Conservation (phyloP, 2,329 filamentous ascomycete species). For the Camillea tinctor region DNA sequence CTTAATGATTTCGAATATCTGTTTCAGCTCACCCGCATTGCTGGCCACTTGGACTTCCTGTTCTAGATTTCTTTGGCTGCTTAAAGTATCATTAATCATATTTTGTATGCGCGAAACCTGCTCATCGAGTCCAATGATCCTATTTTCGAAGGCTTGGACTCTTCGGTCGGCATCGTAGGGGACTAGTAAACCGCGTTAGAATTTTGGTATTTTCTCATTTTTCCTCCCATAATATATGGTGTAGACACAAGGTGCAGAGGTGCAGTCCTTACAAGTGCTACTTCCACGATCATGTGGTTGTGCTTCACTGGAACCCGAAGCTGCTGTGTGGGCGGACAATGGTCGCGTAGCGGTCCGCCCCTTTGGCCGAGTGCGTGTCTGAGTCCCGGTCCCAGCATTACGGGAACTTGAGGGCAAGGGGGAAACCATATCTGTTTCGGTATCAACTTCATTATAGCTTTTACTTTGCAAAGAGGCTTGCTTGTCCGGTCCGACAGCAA, state of each 20-base stretch:
- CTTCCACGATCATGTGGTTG: not conserved
- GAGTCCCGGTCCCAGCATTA: not conserved
- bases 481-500: not conserved
- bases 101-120: slow-evolving; percentile 11
- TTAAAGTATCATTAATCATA: slow-evolving; percentile 11
- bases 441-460: not conserved
- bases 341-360: not conserved
- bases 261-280: not conserved
- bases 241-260: not conserved
- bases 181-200: not conserved
- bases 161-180: slow-evolving; percentile 4
- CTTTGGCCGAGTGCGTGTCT: not conserved
- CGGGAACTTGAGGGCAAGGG: too few relatives aligned
- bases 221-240: not conserved
- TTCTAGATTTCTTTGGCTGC: not conserved
- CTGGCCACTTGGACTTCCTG: not conserved
- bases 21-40: slow-evolving; percentile 1
- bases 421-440: too few relatives aligned
- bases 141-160: slow-evolving; percentile 6
- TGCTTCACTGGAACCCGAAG: not conserved
- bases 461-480: not conserved
- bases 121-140: slow-evolving; percentile 7
- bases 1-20: too few relatives aligned
- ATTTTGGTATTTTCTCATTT: not conserved
- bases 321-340: not conserved